Base-by-base conservation (phyloP, 169 alveolate genomes). In the Cyclospora cayetanensis region DNA sequence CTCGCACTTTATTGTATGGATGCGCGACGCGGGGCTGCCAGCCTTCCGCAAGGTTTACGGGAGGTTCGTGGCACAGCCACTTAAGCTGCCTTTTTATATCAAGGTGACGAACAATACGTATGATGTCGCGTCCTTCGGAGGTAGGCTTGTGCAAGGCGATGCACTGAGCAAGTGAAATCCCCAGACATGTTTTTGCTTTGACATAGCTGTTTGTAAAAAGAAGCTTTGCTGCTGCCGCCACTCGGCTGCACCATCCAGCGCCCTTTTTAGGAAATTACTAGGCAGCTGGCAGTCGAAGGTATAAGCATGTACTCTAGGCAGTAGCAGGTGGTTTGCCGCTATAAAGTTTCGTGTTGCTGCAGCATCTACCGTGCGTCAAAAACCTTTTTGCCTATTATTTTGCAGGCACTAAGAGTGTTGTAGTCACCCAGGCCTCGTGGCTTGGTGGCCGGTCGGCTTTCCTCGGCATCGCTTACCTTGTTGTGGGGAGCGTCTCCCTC, bases 1-100 rank as follows among this genome's bases (percentile, higher is more conserved):
- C 66, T 89, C 94, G 35, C 96, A 94, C 70, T 94, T 94, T 46
- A 93, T 94, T 46, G 96, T 94, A 39, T 94, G 96, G 96, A 94
- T 94, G 96, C 68, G 92, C 11, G 86, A 52, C 35, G 92, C 96
- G 5, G 93, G 95, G 1, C 35, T 93, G 60, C 93, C 96, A 12
- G 85, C 42, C 9, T 94, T 94, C 63, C 91, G 94, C 37, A 94
- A 94, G 84, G 65, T 87, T 9, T 94, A 94, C 88, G 96, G 92
- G 50, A 93, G 91, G 63, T 65, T 94, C 43, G 90, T 29, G 52
- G 92, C 63, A 77, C 53, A 82, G 1, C 90, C 88, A 3, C 70
- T 94, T 53, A 91, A 84, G 50, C 92, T 94, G 15, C 96, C 96
- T 29, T 50, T 89, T 46, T 89, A 74, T 46, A 18, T 89, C 25